Percentiles rank a stretch among this genome's conserved stretches.
Conservation (phyloP, 2,329 filamentous ascomycete genomes). For the Penicillium sp. region DNA sequence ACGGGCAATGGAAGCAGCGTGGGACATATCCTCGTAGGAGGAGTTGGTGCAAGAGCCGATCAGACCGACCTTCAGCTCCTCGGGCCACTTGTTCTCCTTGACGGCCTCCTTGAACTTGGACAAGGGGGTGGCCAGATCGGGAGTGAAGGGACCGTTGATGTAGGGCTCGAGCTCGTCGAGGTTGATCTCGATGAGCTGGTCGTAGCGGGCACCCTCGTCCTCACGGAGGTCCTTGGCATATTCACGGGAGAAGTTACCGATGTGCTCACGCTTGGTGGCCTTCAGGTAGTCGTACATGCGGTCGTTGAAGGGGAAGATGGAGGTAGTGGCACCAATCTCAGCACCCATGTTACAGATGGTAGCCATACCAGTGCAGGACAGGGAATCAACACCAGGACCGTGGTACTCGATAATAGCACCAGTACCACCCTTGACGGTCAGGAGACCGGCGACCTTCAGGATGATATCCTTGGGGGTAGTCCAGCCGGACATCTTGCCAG, state of each 20-base stretch:
- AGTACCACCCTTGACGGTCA: conserved; percentile 92
- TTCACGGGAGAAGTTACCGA: conserved; percentile 68
- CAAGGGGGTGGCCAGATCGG: conserved; percentile 89
- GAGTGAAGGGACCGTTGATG: conserved; percentile 96
- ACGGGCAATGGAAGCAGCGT: conserved; percentile 88
- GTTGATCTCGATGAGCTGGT: conserved; percentile 88
- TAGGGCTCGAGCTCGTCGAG: conserved; percentile 89
- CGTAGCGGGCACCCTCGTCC: conserved; percentile 82
- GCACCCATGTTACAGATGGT: conserved; percentile 87
- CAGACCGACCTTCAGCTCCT: conserved; percentile 86
- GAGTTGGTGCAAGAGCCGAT: conserved; percentile 99
- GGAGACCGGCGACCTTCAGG: conserved; percentile 80
- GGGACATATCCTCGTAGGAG: conserved; percentile 98
- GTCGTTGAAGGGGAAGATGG: conserved; percentile 87
- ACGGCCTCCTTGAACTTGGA: conserved; percentile 88
- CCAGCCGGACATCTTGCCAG: conserved; percentile 84
- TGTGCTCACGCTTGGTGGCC: conserved; percentile 76
- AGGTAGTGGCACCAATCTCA: conserved; percentile 94
- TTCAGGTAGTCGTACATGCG: conserved; percentile 84
- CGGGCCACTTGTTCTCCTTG: conserved; percentile 83
- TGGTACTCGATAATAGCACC: conserved; percentile 95
- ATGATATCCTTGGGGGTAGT: conserved; percentile 96
- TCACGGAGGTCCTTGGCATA: conserved; percentile 67
- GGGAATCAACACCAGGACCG: conserved; percentile 82
- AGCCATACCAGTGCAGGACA: conserved; percentile 92